Evolutionary conservation across 352 stramenopile species (phyloP), one percentile per base, ranked within the genome.

Genomic region (Phytophthora megakarya): DNA sequence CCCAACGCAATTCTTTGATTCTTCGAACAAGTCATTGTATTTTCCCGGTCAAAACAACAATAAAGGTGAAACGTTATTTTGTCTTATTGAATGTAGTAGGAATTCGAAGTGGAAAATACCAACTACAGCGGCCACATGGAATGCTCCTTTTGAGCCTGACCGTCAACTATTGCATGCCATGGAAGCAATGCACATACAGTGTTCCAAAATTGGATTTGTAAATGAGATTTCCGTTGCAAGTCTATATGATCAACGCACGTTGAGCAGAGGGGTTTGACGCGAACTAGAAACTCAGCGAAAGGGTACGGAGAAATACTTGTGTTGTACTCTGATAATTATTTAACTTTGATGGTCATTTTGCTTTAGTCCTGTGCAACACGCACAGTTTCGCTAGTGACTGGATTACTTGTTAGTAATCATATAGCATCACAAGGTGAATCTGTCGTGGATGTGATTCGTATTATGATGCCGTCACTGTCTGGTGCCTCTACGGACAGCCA

Each of bases 211-310:
- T 53, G 40, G 40, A 1, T 61, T 61, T 40, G 53, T 53, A 0
- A 39, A 18, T 3, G 53, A 51, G n/a, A 30, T 61, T 18, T 53
- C 53, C 1, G 52, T 53, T 47, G 42, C 42, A 2, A 61, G 53
- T 21, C 21, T 53, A 0, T 40, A 61, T 8, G 53, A 61, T 15
- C 26, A 10, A 61, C 15, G 45, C 51, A 32, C 8, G 26, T 32
- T 32, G 5, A 9, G 26, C 9, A 9, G 26, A 32, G 5, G 26
- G 53, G 53, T 7, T 30, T 61, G 13, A 43, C 38, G 19, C 32
- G 53, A 13, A 53, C 21, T 22, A 30, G 53, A 13, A 61, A 52
- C 18, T 32, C 42, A 3, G 23, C 16, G 18, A 61, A 61, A 39
- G 53, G 53, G 42, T 61, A 53, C 16, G 44, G 5, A 23, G 38